Conservation (phyloP, 179 eudicot species). For the Carnegiea gigantea region DNA sequence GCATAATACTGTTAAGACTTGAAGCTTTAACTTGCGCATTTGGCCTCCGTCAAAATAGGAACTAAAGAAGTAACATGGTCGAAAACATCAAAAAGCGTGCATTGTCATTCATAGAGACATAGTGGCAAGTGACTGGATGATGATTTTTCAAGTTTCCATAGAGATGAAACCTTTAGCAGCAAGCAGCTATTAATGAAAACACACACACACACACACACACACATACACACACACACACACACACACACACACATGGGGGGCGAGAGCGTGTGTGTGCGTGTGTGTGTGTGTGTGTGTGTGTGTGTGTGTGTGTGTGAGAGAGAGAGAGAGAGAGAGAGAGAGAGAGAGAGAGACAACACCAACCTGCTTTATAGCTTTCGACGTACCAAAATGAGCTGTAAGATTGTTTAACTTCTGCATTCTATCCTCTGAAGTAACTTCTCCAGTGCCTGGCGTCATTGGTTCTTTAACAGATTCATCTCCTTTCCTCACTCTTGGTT, state of each 20-base stretch:
- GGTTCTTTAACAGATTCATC: constrained; percentile 39
- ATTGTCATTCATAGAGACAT: background rate
- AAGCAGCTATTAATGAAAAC: too few relatives aligned
- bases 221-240: too few relatives aligned
- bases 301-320: too few relatives aligned
- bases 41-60: background rate
- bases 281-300: too few relatives aligned
- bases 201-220: too few relatives aligned
- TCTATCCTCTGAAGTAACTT: constrained; percentile 35
- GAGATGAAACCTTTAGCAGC: too few relatives aligned
- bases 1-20: background rate
- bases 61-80: too few relatives aligned
- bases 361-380: constrained; percentile 45
- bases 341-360: background rate
- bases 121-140: background rate
- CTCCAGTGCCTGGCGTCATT: constrained; percentile 34
- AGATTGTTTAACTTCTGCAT: constrained; percentile 25
- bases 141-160: too few relatives aligned
- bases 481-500: constrained; percentile 50
- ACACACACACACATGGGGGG: too few relatives aligned
- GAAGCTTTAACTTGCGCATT: background rate
- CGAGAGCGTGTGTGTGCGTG: too few relatives aligned
- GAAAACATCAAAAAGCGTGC: background rate
- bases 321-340: too few relatives aligned
- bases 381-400: constrained; percentile 41